Evolutionary conservation across 2,329 filamentous ascomycete genomes (phyloP), one percentile per base, ranked within the genome.

Genomic region (Leptosphaerulina australis): DNA sequence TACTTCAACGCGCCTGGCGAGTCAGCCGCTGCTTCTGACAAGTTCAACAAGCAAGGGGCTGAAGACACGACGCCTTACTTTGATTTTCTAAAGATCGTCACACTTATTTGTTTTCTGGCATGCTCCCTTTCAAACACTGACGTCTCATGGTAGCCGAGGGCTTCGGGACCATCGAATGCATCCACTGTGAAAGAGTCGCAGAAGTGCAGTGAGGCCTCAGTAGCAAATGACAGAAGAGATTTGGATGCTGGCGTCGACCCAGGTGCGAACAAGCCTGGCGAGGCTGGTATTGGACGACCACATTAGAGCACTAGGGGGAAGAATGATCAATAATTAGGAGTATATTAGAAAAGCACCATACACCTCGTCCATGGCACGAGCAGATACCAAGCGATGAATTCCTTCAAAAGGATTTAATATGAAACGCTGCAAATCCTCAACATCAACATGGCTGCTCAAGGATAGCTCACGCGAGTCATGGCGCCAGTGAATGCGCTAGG

Each of bases 1-100:
- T 56, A 58, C 55, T 58, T 50, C 50, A 60, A 59, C 44, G 59
- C 58, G 39, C 50, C 56, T 29, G 55, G 58, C 36, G 50, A 59
- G 44, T 57, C 50, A 25, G 59, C 59, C 28, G 56, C 58, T 34
- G 56, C 56, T 29, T 56, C 53, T 6, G 58, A 57, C 28, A 57
- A 60, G 33, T 55, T 53, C 50, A 54, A 59, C 48, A 57, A 59
- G 48, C 46, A 53, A 14, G 38, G 57, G 36, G 53, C 58, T 39
- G 50, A 59, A 50, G 56, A 56, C 54, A 49, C n/a, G 41, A 18
- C n/a, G 10, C 21, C 25, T 3, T 28, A 5, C 26, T 20, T n/a
- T 2, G 8, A n/a, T 8, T 4, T 11, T 14, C n/a, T 22, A n/a
- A 10, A 2, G n/a, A 3, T n/a, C n/a, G 11, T 9, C 18, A 9